phyloP scores from a whole-genome alignment of 2,329 filamentous ascomycete species.

The Calcarisporium arbuscula region DNA sequence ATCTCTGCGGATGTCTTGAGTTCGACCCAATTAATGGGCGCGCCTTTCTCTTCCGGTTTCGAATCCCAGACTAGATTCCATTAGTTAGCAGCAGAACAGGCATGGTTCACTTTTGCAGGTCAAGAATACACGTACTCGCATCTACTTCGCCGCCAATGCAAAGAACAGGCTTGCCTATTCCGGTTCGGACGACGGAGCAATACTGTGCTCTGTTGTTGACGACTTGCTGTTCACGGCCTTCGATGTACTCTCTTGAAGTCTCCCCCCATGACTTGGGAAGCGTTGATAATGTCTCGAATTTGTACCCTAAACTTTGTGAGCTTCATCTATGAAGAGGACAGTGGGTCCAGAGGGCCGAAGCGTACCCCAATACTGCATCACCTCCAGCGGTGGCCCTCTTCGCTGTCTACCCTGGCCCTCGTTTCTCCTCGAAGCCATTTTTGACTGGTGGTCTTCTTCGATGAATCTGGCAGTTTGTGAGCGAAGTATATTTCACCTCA shows the following conservation, averaged over 20 bases:
- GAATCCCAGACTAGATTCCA: slow-evolving; percentile 79
- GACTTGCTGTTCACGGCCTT: slow-evolving; percentile 59
- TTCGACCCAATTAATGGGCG: slow-evolving; percentile 87
- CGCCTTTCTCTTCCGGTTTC: slow-evolving; percentile 59
- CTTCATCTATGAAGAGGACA: background rate
- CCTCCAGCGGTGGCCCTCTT: slow-evolving; percentile 54
- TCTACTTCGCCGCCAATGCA: slow-evolving; percentile 93
- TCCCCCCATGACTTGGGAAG: slow-evolving; percentile 69
- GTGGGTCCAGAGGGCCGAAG: background rate
- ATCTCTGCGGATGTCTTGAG: slow-evolving; percentile 84
- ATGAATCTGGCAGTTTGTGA: slow-evolving; percentile 59
- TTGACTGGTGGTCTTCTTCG: slow-evolving; percentile 79
- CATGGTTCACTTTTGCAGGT: no score
- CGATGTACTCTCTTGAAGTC: slow-evolving; percentile 69
- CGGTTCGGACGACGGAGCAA: slow-evolving; percentile 87
- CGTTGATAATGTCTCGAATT: slow-evolving; percentile 84
- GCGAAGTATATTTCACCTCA: background rate
- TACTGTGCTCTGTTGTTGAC: slow-evolving; percentile 93
- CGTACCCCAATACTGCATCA: slow-evolving; percentile 90
- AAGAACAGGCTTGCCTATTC: slow-evolving; percentile 67
- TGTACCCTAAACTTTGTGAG: slow-evolving; percentile 63
- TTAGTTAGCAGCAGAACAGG: no score
- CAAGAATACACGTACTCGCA: slow-evolving; percentile 62
- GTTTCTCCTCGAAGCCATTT: slow-evolving; percentile 52
- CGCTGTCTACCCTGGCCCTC: slow-evolving; percentile 36